Conservation (phyloP, 805 yeast genomes). For the Monosporozyma yasuniensis region DNA sequence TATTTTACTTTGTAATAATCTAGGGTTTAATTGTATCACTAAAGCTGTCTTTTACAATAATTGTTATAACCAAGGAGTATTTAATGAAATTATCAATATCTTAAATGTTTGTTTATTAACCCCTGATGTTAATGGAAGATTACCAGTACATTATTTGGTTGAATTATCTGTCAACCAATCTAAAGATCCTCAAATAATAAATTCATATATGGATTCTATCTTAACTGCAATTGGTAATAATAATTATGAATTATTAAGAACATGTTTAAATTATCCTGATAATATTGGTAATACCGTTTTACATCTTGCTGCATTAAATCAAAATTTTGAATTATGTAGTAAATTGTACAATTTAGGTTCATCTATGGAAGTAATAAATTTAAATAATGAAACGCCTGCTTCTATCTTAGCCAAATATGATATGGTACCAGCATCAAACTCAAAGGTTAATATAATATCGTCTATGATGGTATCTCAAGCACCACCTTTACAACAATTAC, state of each 20-base stretch:
- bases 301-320: constrained; percentile 52
- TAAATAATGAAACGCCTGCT: constrained; percentile 25
- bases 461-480: not conserved
- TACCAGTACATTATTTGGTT: constrained; percentile 63
- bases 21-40: constrained; percentile 64
- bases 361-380: constrained; percentile 22
- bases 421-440: constrained; percentile 18
- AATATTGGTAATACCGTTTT: constrained; percentile 76
- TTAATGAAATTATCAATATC: constrained; percentile 48
- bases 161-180: constrained; percentile 44
- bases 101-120: constrained; percentile 58
- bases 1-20: constrained; percentile 41
- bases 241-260: constrained; percentile 40
- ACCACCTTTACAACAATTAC: not conserved
- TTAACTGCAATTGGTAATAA: constrained; percentile 34
- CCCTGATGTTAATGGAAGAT: constrained; percentile 62
- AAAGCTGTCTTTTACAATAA: constrained; percentile 64
- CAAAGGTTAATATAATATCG: not conserved
- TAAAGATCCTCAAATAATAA: constrained; percentile 39
- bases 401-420: constrained; percentile 24
- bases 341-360: constrained; percentile 28
- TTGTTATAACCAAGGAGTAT: constrained; percentile 55
- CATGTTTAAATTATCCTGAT: constrained; percentile 69
- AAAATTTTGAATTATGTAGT: constrained; percentile 27
- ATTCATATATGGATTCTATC: constrained; percentile 47